Evolutionary conservation across 306 rosid genomes (phyloP), one percentile per base, ranked within the genome.

Genomic region (Fragaria ananassa): DNA sequence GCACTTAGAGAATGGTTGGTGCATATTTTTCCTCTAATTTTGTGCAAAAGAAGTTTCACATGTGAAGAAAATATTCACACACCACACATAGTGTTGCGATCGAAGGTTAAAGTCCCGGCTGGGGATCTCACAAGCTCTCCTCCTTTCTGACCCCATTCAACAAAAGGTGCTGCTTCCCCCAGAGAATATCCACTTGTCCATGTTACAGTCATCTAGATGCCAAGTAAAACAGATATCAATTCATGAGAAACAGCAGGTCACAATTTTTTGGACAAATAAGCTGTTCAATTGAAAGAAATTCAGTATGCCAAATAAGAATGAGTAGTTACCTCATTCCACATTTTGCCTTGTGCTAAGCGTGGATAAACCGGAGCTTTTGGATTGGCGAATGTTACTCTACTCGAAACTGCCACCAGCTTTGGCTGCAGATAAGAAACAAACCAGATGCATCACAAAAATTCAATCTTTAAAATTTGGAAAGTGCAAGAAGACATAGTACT

Each of bases 171-270:
- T 31, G 97, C 98, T 68, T 89, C 92, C 45, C 49, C 60, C 54
- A 92, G 84, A 42, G 84, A 91, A 85, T 89, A 94, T 85, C 98
- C 98, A 11, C 98, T 94, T 51, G 98, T 95, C 98, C 98, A 95
- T 72, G 97, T 95, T 72, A 92, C 93, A 25, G 97, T 88, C 87
- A 92, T 92, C 98, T 92, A 84, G 12, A 58, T 34, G 65, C 41
- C 71, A 74, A 67, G 76, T 51, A 25, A 56, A 70, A 79, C 37
- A 3, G 34, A 29, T n/a, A 66, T 72, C 56, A 78, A 50, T 44
- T 71, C 62, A 76, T 41, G 19, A 63, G 44, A 67, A 58, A 42
- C 27, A 11, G 35, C 44, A n/a, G 34, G 10, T 12, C 34, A 68
- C 61, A 60, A 5, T 62, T 64, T 67, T 18, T 46, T 57, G 21